Evolutionary conservation across 108 stramenopile species (phyloP), one percentile per base, ranked within the genome.

Genomic region (Fragilaria crotonensis): DNA sequence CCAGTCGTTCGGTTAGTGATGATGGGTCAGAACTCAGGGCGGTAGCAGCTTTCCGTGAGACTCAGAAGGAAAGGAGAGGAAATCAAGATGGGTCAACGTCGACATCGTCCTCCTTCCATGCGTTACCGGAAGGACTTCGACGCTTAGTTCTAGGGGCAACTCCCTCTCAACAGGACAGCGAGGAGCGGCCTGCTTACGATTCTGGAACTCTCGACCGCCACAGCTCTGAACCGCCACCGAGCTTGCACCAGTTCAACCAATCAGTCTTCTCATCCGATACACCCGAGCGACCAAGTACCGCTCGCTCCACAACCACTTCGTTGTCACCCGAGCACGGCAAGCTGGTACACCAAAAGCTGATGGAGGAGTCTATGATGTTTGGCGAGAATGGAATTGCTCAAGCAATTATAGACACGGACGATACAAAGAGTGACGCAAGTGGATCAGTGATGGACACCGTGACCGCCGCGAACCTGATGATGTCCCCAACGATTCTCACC

Each of bases 341-440:
- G 5, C 31, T 54, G 26, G 59, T 54, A 0, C 23, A 41, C 25
- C 59, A 66, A 20, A 61, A 66, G 48, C 31, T 61, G 30, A 45
- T 36, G 27, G 57, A 62, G 21, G 52, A 32, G 22, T 33, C 45
- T 23, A 30, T 25, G 49, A 49, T 28, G 57, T 36, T 14, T 44
- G 54, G 31, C 30, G 21, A 20, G 53, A 31, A 17, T 63, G 57
- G 36, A 60, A 51, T 25, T 36, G 57, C 18, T 26, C 61, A 54
- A 31, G 60, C 80, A 22, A 72, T 90, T 52, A 90, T 90, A 65
- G 89, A 90, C 62, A 86, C 89, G 2, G 89, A 90, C 49, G 81
- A 62, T 21, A 60, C 76, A 5, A 73, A 48, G 20, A 79, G 73
- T 52, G 76, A 81, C 28, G 67, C 76, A 3, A 73, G 58, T 58